Evolutionary conservation across 805 yeast genomes (phyloP).

Genomic region (Yamadazyma akitaensis): DNA sequence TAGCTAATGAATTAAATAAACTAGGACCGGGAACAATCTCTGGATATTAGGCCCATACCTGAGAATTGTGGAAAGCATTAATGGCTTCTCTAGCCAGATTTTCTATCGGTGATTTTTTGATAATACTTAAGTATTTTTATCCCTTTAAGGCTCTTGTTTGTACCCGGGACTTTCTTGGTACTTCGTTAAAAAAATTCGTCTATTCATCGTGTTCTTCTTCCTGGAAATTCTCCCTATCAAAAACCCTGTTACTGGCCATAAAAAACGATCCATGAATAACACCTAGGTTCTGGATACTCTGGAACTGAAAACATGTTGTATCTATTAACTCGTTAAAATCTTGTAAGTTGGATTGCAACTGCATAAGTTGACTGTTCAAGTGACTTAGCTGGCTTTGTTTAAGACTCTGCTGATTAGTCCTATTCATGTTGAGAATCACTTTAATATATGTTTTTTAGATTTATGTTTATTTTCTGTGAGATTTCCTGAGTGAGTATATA

Average conservation of each 20-base stretch:
- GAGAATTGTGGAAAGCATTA: no score
- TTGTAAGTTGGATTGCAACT: constrained; percentile 52
- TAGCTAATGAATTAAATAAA: no score
- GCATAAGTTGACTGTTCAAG: constrained; percentile 26
- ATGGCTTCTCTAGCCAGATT: no score
- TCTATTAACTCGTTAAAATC: constrained; percentile 51
- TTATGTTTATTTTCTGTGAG: background rate
- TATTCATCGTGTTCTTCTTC: constrained; percentile 2
- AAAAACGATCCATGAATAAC: constrained; percentile 53
- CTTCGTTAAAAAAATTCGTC: background rate
- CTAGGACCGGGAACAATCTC: no score
- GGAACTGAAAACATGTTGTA: constrained; percentile 51
- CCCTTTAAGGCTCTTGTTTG: no score
- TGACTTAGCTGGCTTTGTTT: constrained; percentile 39
- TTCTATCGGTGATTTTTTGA: no score
- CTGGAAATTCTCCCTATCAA: constrained; percentile 33
- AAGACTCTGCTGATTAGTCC: constrained; percentile 1
- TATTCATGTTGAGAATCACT: background rate
- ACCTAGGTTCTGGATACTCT: constrained; percentile 51
- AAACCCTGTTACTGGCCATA: constrained; percentile 42
- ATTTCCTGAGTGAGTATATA: background rate
- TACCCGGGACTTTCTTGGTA: background rate
- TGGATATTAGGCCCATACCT: no score
- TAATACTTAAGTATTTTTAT: no score
- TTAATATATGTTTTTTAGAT: background rate